These are phyloP conservation scores for Botrytis elliptica DNA, from an alignment of 2,329 filamentous ascomycete species.

Conservation along the genomic window DNA sequence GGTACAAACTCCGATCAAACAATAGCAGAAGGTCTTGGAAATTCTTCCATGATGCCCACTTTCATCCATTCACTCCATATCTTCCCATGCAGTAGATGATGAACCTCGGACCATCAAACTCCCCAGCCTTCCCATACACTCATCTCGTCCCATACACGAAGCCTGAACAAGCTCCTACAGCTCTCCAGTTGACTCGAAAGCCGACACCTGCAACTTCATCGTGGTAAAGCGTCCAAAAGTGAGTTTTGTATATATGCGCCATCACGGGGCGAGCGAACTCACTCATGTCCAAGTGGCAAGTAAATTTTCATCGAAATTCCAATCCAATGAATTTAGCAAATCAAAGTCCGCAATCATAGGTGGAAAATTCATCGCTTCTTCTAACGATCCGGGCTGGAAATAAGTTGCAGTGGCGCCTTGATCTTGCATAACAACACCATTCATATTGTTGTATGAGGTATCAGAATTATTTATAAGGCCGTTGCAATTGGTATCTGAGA, in stretches of 20 bases:
- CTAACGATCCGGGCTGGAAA: constrained; percentile 3
- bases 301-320: constrained; percentile 25
- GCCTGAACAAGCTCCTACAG: too few relatives aligned
- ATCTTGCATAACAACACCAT: constrained; percentile 6
- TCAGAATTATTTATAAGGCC: neutral
- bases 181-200: too few relatives aligned
- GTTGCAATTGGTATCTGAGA: neutral
- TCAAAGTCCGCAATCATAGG: constrained; percentile 25
- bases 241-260: neutral
- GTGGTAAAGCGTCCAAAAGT: too few relatives aligned
- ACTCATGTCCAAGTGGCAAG: constrained; percentile 11
- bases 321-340: constrained; percentile 28
- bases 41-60: too few relatives aligned
- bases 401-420: constrained; percentile 10
- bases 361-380: constrained; percentile 18
- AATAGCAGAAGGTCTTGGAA: neutral
- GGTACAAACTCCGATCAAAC: neutral
- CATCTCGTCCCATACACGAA: neutral
- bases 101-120: too few relatives aligned
- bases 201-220: neutral
- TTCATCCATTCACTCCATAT: neutral
- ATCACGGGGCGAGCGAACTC: neutral
- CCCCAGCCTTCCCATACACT: neutral
- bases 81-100: neutral
- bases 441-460: neutral